Conservation (phyloP, 306 rosid genomes). For the Cucurbita moschata region DNA sequence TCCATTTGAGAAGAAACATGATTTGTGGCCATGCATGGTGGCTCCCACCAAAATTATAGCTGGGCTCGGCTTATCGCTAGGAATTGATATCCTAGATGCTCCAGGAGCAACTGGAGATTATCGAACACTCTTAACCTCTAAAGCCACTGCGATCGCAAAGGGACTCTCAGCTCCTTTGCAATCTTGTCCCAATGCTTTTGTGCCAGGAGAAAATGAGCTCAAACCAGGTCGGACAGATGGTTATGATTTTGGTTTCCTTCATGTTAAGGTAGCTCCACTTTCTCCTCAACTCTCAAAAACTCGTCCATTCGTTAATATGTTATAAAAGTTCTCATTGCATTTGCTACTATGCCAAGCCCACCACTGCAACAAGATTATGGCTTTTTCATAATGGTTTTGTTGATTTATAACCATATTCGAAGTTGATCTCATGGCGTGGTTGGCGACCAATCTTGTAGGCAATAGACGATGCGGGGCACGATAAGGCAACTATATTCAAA, state of each 20-base stretch:
- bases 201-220: constrained; percentile 79
- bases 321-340: background rate
- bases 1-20: constrained; percentile 62
- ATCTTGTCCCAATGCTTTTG: constrained; percentile 56
- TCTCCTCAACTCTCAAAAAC: background rate
- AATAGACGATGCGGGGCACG: constrained; percentile 95
- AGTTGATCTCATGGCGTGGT: background rate
- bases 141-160: constrained; percentile 70
- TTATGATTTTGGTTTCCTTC: constrained; percentile 94
- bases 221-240: constrained; percentile 77
- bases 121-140: constrained; percentile 70
- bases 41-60: constrained; percentile 97
- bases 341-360: background rate
- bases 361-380: background rate
- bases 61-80: constrained; percentile 85
- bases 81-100: constrained; percentile 89
- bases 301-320: background rate
- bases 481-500: constrained; percentile 71
- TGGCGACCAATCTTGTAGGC: constrained; percentile 42
- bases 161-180: constrained; percentile 78
- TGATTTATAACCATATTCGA: background rate
- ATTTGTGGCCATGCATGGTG: constrained; percentile 81
- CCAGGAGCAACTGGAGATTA: constrained; percentile 98
- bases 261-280: constrained; percentile 53
- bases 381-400: background rate